Evolutionary conservation across 2,329 filamentous ascomycete genomes (phyloP).

Genomic region (Aspergillus ochraceus): DNA sequence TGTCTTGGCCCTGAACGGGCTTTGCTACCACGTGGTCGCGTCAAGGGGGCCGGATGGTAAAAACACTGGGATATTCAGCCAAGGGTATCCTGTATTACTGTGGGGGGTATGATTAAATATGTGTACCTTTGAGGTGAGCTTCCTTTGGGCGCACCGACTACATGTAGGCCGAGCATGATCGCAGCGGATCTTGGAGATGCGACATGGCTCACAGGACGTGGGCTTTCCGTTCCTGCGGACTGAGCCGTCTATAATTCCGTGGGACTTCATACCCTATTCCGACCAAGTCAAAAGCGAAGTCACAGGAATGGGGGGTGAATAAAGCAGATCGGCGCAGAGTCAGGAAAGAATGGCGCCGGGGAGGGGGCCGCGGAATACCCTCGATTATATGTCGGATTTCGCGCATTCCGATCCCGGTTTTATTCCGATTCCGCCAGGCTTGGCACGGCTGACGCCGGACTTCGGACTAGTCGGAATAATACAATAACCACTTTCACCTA

Average conservation of each 20-base stretch:
- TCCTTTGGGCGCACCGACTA: not conserved
- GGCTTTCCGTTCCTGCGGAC: conserved; percentile 1
- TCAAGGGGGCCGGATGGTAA: conserved; percentile 9
- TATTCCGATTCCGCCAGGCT: too few relatives aligned
- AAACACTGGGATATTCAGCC: conserved; percentile 5
- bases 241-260: not conserved
- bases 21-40: not conserved
- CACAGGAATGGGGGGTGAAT: not conserved
- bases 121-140: not conserved
- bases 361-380: not conserved
- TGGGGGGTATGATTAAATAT: not conserved
- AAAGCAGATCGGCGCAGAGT: not conserved
- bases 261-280: not conserved
- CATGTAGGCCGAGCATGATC: conserved; percentile 7
- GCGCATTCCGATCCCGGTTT: too few relatives aligned
- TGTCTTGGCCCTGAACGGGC: not conserved
- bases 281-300: not conserved
- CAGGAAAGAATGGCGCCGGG: not conserved
- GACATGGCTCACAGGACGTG: conserved; percentile 3
- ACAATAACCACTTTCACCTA: too few relatives aligned
- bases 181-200: conserved; percentile 3
- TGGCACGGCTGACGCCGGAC: too few relatives aligned
- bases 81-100: too few relatives aligned
- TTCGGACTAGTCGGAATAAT: too few relatives aligned
- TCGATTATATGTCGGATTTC: not conserved